phyloP scores from a whole-genome alignment of 2,329 filamentous ascomycete genomes.

The Ophiostoma ulmi region DNA sequence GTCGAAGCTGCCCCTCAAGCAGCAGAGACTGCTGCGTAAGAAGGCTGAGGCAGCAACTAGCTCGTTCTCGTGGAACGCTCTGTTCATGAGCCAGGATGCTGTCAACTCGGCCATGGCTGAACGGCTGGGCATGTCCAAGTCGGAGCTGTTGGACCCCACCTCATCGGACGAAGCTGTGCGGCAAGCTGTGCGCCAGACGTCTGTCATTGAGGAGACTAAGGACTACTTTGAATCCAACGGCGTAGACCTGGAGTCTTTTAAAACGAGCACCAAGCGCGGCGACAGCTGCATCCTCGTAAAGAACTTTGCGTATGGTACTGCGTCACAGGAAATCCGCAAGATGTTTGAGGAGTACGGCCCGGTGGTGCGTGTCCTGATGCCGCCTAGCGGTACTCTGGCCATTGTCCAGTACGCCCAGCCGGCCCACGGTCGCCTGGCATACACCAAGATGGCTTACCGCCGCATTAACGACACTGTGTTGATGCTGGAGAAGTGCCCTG shows the following conservation, averaged over 20 bases:
- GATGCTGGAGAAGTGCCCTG: slow-evolving; percentile 90
- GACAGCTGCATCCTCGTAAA: slow-evolving; percentile 88
- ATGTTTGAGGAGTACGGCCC: slow-evolving; percentile 83
- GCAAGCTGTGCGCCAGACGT: slow-evolving; percentile 86
- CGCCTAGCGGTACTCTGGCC: slow-evolving; percentile 85
- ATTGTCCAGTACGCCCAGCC: slow-evolving; percentile 83
- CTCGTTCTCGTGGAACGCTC: slow-evolving; percentile 95
- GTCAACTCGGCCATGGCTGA: slow-evolving; percentile 85
- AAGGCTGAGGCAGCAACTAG: slow-evolving; percentile 72
- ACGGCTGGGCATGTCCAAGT: slow-evolving; percentile 82
- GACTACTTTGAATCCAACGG: slow-evolving; percentile 82
- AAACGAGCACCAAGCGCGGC: slow-evolving; percentile 67
- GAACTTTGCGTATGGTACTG: slow-evolving; percentile 84
- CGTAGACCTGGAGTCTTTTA: slow-evolving; percentile 88
- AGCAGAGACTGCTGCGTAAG: slow-evolving; percentile 84
- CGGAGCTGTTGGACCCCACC: slow-evolving; percentile 89
- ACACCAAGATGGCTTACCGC: slow-evolving; percentile 78
- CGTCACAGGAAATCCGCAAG: slow-evolving; percentile 68
- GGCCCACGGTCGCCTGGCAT: slow-evolving; percentile 75
- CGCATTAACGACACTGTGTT: slow-evolving; percentile 86
- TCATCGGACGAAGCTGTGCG: slow-evolving; percentile 91
- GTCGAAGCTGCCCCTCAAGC: slow-evolving; percentile 87
- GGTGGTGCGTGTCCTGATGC: slow-evolving; percentile 79
- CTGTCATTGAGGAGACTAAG: slow-evolving; percentile 94
- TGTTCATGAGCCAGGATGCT: slow-evolving; percentile 97